Conservation (phyloP, 495 filamentous ascomycete genomes). For the Penicillium roqueforti region DNA sequence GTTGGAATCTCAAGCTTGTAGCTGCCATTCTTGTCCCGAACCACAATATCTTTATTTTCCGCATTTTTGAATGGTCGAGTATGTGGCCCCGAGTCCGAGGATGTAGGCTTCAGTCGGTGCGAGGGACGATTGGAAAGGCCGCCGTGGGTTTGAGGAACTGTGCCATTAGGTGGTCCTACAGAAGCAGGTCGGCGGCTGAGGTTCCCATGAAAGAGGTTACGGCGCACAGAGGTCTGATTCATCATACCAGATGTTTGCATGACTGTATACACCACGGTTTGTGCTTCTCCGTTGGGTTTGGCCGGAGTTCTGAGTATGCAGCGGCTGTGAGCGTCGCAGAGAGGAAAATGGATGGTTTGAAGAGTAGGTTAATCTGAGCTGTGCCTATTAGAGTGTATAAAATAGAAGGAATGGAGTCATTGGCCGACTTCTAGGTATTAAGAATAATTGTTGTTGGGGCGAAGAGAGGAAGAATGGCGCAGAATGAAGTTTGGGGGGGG, state of each 20-base stretch:
- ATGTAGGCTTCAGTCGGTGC: slow-evolving; percentile 33
- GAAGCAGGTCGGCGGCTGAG: slow-evolving; percentile 64
- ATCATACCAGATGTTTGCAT: slow-evolving; percentile 15
- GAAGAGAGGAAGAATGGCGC: not conserved
- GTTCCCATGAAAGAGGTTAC: slow-evolving; percentile 71
- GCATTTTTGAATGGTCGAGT: slow-evolving; percentile 32
- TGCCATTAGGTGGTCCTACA: slow-evolving; percentile 23
- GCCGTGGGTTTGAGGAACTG: slow-evolving; percentile 14
- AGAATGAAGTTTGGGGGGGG: no score
- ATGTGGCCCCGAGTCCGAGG: slow-evolving; percentile 34
- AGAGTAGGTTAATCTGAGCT: not conserved
- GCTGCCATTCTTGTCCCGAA: slow-evolving; percentile 69
- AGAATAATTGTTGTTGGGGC: slow-evolving; percentile 5
- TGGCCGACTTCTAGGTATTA: not conserved
- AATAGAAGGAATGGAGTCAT: not conserved
- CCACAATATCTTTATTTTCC: slow-evolving; percentile 66
- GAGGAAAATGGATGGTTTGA: not conserved
- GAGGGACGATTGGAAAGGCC: slow-evolving; percentile 28
- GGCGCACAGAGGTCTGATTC: slow-evolving; percentile 50
- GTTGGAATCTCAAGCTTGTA: slow-evolving; percentile 68
- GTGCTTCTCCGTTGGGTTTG: not conserved
- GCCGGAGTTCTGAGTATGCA: not conserved
- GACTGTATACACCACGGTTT: not conserved
- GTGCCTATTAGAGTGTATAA: not conserved
- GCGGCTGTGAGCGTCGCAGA: not conserved